Base-by-base conservation (phyloP, 805 yeast genomes). In the Kodamaea restingae region DNA sequence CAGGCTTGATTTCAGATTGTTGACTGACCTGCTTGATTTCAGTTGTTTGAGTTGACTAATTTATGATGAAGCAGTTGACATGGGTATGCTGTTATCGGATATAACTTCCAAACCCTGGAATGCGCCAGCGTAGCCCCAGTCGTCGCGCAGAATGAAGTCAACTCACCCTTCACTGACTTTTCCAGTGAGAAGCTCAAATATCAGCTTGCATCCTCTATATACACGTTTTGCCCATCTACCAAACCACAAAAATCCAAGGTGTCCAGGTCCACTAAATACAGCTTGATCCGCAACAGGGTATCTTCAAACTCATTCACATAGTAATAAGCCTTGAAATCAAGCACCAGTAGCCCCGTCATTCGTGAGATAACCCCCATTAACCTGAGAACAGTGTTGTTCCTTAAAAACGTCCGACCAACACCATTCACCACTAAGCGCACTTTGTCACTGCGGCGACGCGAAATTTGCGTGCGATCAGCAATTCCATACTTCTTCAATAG, bases 401-500 rank as follows among this genome's bases (percentile, higher is more conserved):
- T 43, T 15, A 63, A 46, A 30, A 62, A 60, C 1, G 36, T 32
- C 12, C 61, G 49, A 10, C 47, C 20, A 18, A 22, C 27, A 10
- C 39, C 43, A n/a, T 26, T 20, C 5, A 40, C 20, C 18, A 11
- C 20, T 12, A 35, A 29, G 3, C 15, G 21, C 7, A 31, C 32
- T 27, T 18, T 35, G 20, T 36, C 25, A 7, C 18, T 22, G 15
- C 15, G 25, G 4, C 11, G 18, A 22, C 5, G n/a, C 2, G 24
- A 11, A 3, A 11, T 7, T 25, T 7, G 12, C 15, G 12, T 15
- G 11, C 4, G 14, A 12, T 39, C 36, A 10, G 4, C 56, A 4
- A 66, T 43, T 2, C 51, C 58, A 51, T 79, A 65, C 39, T 61
- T 63, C 2, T 42, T 29, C 7, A 61, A 51, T n/a, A 78, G 65